Conservation (phyloP, 495 filamentous ascomycete genomes). For the Daldinia loculata region DNA sequence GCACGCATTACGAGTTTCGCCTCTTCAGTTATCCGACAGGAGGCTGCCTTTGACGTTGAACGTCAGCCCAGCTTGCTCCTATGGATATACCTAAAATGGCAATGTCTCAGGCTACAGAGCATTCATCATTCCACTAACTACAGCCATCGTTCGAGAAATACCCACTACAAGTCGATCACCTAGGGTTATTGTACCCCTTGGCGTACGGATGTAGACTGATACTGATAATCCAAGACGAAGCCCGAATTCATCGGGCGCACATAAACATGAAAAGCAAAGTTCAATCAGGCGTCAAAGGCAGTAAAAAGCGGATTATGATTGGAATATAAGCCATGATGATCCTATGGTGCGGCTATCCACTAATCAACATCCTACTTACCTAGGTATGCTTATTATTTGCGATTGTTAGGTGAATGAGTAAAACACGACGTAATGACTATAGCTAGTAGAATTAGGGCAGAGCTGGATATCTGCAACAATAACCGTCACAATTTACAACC, state of each 20-base stretch:
- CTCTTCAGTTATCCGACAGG: slow-evolving; percentile 27
- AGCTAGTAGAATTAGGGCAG: neutral
- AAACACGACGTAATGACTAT: neutral
- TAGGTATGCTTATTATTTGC: neutral
- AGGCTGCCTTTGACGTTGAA: slow-evolving; percentile 40
- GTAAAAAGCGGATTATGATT: slow-evolving; percentile 20
- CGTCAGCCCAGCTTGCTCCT: slow-evolving; percentile 40
- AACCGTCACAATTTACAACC: neutral
- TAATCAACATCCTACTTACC: neutral
- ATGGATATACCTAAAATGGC: slow-evolving; percentile 45
- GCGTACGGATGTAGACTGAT: slow-evolving; percentile 39
- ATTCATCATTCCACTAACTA: slow-evolving; percentile 41
- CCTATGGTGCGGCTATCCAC: slow-evolving; percentile 20
- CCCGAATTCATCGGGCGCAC: slow-evolving; percentile 18
- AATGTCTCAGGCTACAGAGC: slow-evolving; percentile 43
- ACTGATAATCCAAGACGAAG: slow-evolving; percentile 27
- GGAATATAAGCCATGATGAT: slow-evolving; percentile 30
- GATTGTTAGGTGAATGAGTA: neutral
- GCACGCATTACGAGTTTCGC: slow-evolving; percentile 44
- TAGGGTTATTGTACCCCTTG: slow-evolving; percentile 33
- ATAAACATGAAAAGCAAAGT: slow-evolving; percentile 27
- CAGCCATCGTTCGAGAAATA: slow-evolving; percentile 39
- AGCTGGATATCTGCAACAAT: neutral
- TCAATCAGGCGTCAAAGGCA: slow-evolving; percentile 25
- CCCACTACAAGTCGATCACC: slow-evolving; percentile 34